Evolutionary conservation across 2,329 filamentous ascomycete species (phyloP), one percentile per base, ranked within the genome.

Genomic region (Colletotrichum camelliae): DNA sequence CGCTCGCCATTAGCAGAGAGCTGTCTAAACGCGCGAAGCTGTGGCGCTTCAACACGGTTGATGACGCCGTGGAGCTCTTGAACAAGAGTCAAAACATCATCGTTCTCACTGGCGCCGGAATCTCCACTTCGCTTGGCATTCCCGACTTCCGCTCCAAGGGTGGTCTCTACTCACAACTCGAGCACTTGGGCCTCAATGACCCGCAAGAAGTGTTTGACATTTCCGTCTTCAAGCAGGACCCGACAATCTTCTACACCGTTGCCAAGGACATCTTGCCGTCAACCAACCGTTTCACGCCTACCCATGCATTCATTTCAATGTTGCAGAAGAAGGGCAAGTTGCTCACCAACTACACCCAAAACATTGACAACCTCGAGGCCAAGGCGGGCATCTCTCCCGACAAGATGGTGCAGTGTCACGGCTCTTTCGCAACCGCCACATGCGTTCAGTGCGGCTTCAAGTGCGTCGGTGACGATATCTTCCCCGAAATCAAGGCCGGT

Each of bases 201-300:
- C 96, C 96, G 1, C 96, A 98, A 82, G 96, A 98, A 82, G 96
- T 98, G 31, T 99, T 99, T 82, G 95, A 98, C 85, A 97, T 98
- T 78, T 86, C 92, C 68, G 89, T 96, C 79, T 99, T 99, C 84
- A 92, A 93, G 79, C 91, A 96, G 64, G 94, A 98, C 82, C 97
- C 97, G 2, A 91, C 89, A 78, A 94, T 96, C 78, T 99, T 99
- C 88, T 99, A 97, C 87, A 93, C 92, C 2, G 92, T 98, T 62
- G 96, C 96, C 62, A 95, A 95, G 83, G 95, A 98, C 82, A 98
- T 98, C 78, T 87, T 98, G 35, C 96, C 96, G 13, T 91, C 92
- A 27, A 93, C 93, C 16, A 93, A 95, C 79, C 93, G 93, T 80
- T 98, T 93, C 87, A 96, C 96, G 1, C 96, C 96, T 0, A 98